Evolutionary conservation across 352 stramenopile genomes (phyloP), one percentile per base, ranked within the genome.

Genomic region (Phytophthora fragariaefolia): DNA sequence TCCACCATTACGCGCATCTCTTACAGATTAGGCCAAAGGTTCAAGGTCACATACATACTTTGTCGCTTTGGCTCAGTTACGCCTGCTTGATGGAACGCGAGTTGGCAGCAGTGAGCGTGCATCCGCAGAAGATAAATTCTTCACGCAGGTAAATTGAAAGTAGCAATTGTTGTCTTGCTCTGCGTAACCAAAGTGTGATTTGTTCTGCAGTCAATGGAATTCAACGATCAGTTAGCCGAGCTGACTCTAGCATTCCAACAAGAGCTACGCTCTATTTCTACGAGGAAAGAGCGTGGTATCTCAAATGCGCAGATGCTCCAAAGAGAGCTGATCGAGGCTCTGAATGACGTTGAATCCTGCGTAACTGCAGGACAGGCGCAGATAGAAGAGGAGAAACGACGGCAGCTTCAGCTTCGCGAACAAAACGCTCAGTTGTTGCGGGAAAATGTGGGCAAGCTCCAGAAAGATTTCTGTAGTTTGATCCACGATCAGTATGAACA

Each of bases 291-390:
- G 24, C 71, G 73, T 8, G 71, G 70, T 20, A 28, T 58, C 2
- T 89, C 80, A 6, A 87, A 89, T 38, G 76, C 83, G 0, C 63
- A 81, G 27, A 85, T 87, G 74, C 60, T 92, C n/a, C 78, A 92
- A n/a, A 58, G 67, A 26, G 85, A 91, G 47, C 77, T 92, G 17
- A 49, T 90, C 1, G 70, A 82, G 10, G 77, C 81, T 8, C 66
- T 92, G 7, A 88, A 87, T 15, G 73, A 82, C 22, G 69, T 92
- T 1, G 85, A 93, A 42, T 40, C 71, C 8, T 71, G 76, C 23
- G 80, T 90, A 26, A 55, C 66, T 2, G 56, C 69, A 15, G 85
- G 83, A 0, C 76, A 80, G n/a, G 8, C 59, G 24, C 71, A 82
- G 47, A 76, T 93, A 10, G 36, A 75, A 12, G 51, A 75, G 5